phyloP scores from a whole-genome alignment of 192 early-diverging fungal species.

The Podila verticillata region DNA sequence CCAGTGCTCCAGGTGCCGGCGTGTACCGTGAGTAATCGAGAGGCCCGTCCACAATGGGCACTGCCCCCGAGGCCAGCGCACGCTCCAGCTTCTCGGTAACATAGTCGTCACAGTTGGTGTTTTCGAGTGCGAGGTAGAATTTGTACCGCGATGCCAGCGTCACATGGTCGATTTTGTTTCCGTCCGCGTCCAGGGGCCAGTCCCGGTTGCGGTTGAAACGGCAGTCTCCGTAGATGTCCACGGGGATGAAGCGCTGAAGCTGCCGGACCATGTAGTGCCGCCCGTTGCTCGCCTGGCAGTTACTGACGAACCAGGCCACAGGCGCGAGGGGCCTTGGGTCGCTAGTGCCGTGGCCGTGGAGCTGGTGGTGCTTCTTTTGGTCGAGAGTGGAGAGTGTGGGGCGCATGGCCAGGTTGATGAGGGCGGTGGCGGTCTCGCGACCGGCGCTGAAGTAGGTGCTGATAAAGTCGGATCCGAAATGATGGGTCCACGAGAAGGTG shows the following conservation, averaged over 20 bases:
- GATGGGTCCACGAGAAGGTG: conserved; percentile 13
- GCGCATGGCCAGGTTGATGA: conserved; percentile 17
- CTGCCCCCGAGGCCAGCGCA: conserved; percentile 2
- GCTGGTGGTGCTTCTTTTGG: conserved; percentile 1
- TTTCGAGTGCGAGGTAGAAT: conserved; percentile 41
- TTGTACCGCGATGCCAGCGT: conserved; percentile 8
- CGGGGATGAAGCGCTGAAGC: conserved; percentile 26
- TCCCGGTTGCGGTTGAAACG: conserved; percentile 8
- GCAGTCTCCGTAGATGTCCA: conserved; percentile 45
- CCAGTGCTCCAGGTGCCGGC: conserved; percentile 19
- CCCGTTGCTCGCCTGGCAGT: conserved; percentile 26
- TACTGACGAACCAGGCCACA: conserved; percentile 39
- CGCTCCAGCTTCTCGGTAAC: conserved; percentile 26
- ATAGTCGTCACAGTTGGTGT: conserved; percentile 31
- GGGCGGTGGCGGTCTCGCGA: background rate
- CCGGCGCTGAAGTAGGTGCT: conserved; percentile 11
- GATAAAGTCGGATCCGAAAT: conserved; percentile 22
- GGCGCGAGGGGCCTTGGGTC: conserved; percentile 23
- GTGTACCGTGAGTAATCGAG: conserved; percentile 31
- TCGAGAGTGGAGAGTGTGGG: background rate
- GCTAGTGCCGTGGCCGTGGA: conserved; percentile 6
- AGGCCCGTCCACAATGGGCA: conserved; percentile 38
- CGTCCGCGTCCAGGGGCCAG: conserved; percentile 4
- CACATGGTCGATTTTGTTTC: background rate
- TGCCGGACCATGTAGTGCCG: conserved; percentile 38